These are phyloP conservation scores for Hura crepitans DNA, from an alignment of 441 rosid genomes.

Conservation along the genomic window DNA sequence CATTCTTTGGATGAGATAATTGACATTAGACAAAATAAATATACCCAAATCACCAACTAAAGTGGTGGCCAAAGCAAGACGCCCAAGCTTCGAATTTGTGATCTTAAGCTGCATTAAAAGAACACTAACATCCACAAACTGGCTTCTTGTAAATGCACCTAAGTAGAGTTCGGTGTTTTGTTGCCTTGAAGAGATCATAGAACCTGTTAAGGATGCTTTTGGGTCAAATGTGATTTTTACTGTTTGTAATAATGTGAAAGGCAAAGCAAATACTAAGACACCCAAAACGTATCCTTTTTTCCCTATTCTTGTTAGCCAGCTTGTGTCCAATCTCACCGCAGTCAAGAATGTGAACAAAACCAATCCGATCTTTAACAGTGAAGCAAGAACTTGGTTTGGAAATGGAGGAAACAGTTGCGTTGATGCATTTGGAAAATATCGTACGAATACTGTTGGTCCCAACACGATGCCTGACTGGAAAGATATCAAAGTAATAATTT, in stretches of 20 bases:
- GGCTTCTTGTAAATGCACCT: background rate
- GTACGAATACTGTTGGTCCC: constrained; percentile 27
- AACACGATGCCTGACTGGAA: constrained; percentile 36
- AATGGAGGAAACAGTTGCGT: constrained; percentile 25
- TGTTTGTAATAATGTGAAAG: background rate
- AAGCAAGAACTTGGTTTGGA: constrained; percentile 12
- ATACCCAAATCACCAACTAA: constrained; percentile 25
- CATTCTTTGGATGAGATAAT: background rate
- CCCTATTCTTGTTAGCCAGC: constrained; percentile 17
- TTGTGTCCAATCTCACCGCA: constrained; percentile 27
- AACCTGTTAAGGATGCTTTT: background rate
- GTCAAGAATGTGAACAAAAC: constrained; percentile 27
- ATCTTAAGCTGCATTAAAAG: constrained; percentile 33
- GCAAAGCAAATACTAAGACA: background rate
- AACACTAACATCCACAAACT: constrained; percentile 33
- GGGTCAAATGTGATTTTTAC: background rate
- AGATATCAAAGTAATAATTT: no score
- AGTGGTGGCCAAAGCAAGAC: constrained; percentile 30
- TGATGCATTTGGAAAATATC: constrained; percentile 13
- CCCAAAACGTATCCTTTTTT: constrained; percentile 19
- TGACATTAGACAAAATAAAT: background rate
- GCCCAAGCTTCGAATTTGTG: constrained; percentile 35
- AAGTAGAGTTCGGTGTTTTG: background rate
- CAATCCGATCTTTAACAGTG: constrained; percentile 25
- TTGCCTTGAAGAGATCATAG: background rate